Conservation (phyloP, 2,329 filamentous ascomycete genomes). For the Zarea fungicola region DNA sequence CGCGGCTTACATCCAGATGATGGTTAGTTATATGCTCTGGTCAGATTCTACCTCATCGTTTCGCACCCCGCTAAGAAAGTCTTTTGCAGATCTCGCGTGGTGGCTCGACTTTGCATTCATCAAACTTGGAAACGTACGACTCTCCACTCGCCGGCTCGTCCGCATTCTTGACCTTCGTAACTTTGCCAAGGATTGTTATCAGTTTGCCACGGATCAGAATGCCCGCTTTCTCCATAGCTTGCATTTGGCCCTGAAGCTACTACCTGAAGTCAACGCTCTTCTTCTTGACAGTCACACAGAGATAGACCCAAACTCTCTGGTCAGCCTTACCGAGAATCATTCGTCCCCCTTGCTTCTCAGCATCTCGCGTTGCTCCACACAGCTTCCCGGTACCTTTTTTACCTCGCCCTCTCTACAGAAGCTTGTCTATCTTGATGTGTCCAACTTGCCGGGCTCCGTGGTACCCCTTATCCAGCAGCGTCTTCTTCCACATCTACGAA, state of each 20-base stretch:
- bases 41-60: not conserved
- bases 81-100: conserved; percentile 42
- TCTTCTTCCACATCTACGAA: conserved; percentile 41
- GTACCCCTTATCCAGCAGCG: conserved; percentile 28
- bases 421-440: conserved; percentile 50
- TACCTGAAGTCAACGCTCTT: conserved; percentile 42
- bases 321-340: conserved; percentile 15
- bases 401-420: conserved; percentile 28
- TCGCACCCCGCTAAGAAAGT: not conserved
- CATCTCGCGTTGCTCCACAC: conserved; percentile 34
- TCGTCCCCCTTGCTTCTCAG: conserved; percentile 38
- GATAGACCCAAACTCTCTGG: conserved; percentile 36
- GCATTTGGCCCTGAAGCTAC: conserved; percentile 29
- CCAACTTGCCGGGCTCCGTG: conserved; percentile 42
- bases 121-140: conserved; percentile 30
- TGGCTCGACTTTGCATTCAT: conserved; percentile 41
- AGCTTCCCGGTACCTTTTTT: conserved; percentile 38
- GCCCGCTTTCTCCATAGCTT: conserved; percentile 31
- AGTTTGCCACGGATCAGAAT: conserved; percentile 37
- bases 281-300: conserved; percentile 44
- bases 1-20: conserved; percentile 39
- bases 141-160: conserved; percentile 38
- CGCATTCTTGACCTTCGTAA: conserved; percentile 43
- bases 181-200: conserved; percentile 35
- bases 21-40: conserved; percentile 31